phyloP scores from a whole-genome alignment of 768 basidiomycete genomes.

The Macrolepiota dolichaula region DNA sequence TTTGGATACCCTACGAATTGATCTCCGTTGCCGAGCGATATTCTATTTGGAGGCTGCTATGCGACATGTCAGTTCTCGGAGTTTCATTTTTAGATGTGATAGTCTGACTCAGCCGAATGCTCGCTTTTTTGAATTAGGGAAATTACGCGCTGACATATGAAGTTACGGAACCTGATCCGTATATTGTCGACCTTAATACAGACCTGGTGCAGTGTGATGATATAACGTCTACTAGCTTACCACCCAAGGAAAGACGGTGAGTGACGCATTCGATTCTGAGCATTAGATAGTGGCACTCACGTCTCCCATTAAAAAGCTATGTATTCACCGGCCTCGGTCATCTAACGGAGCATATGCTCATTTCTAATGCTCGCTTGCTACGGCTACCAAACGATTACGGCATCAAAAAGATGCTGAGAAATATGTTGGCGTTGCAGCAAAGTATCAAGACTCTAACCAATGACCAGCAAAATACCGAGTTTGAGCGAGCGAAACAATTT shows the following conservation, averaged over 20 bases:
- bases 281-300: not conserved
- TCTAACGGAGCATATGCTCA: conserved; percentile 81
- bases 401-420: conserved; percentile 82
- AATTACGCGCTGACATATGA: conserved; percentile 82
- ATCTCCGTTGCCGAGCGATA: conserved; percentile 80
- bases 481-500: conserved; percentile 75
- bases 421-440: conserved; percentile 90
- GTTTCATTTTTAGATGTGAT: not conserved
- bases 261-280: conserved; percentile 21
- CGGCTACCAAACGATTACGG: conserved; percentile 70
- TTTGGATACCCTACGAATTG: conserved; percentile 82
- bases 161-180: conserved; percentile 87
- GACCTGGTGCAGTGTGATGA: conserved; percentile 79
- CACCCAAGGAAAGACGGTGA: conserved; percentile 64
- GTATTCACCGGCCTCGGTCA: conserved; percentile 82
- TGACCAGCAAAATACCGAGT: conserved; percentile 58
- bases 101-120: conserved; percentile 5
- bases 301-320: conserved; percentile 52
- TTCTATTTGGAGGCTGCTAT: conserved; percentile 80
- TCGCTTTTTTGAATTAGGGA: conserved; percentile 46
- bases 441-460: conserved; percentile 75
- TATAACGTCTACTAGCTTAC: conserved; percentile 57
- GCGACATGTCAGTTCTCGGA: conserved; percentile 51
- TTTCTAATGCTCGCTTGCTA: conserved; percentile 70
- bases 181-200: conserved; percentile 80